These are phyloP conservation scores for Oehlia diaphana DNA, from an alignment of 192 early-diverging fungal genomes.

Conservation along the genomic window DNA sequence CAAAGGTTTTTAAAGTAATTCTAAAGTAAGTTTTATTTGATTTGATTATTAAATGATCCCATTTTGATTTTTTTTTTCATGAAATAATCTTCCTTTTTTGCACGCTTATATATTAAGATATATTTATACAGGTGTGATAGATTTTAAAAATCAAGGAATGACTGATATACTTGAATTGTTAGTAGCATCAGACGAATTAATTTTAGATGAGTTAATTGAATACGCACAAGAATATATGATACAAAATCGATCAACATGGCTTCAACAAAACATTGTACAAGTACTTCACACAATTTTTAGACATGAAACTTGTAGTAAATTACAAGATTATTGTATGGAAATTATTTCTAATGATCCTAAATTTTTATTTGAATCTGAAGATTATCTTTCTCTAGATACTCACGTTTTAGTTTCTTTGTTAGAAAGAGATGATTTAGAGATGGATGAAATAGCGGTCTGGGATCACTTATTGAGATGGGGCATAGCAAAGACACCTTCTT, in stretches of 20 bases:
- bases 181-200: constrained; percentile 25
- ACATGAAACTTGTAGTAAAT: constrained; percentile 8
- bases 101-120: background rate
- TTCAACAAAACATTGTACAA: background rate
- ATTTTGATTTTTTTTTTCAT: too few species aligned
- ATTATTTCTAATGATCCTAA: constrained; percentile 4
- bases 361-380: background rate
- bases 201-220: constrained; percentile 3
- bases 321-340: background rate
- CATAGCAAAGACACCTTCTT: background rate
- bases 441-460: constrained; percentile 23
- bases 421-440: constrained; percentile 15
- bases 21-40: constrained; percentile 9
- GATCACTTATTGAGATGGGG: constrained; percentile 23
- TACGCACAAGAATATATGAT: constrained; percentile 4
- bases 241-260: background rate
- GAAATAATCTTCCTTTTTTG: too few species aligned
- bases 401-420: background rate
- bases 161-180: constrained; percentile 6
- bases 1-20: constrained; percentile 17
- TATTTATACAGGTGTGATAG: background rate
- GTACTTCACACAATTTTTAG: background rate
- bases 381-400: background rate
- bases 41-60: background rate
- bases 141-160: background rate